Base-by-base conservation (phyloP, 2,329 filamentous ascomycete species). In the Helminthosporium solani region DNA sequence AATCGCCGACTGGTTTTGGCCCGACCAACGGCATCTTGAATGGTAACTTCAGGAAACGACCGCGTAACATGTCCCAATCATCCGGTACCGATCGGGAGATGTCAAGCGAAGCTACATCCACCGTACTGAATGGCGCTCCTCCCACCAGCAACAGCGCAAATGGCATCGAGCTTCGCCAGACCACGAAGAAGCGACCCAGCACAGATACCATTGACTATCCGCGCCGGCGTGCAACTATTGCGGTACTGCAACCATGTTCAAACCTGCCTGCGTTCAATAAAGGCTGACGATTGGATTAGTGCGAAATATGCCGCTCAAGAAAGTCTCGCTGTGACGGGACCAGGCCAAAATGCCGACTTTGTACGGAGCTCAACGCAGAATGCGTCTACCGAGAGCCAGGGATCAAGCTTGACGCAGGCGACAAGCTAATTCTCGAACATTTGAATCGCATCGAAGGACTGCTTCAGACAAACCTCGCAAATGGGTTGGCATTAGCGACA, bases 321-420 rank as follows among this genome's bases (percentile, higher is more conserved):
- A 91, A 91, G 65, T 90, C 86, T 49, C 80, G 87, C 52, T 90
- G 87, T 68, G 87, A 90, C 66, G 87, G 87, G 43, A 86, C 80
- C 8, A 84, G 88, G 57, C 88, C 88, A 35, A 92, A 90, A 70
- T 94, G 88, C 73, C 87, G 89, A 68, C 82, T 94, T 28, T 94
- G 88, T 71, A 84, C 85, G 8, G 88, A 92, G 66, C 76, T 92
- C 33, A 87, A 88, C 44, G 88, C 87, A 35, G 87, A 92, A 53
- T 94, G 88, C 69, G 80, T 91, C 54, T 94, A 94, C 68, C 82
- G 88, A 53, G 88, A 94, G 66, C 88, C 88, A 6, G 88, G 88
- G 2, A 88, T 92, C 75, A 94, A 94, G 72, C 80, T 94, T 8
- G 88, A 94, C 66, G 87, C 88, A 28, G 88, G 88, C 54, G 88